A percentile compares a stretch with the other conserved stretches of the same genome.
These are phyloP conservation scores for Cladobotryum protrusum DNA, from an alignment of 2,329 filamentous ascomycete species.

Conservation along the genomic window DNA sequence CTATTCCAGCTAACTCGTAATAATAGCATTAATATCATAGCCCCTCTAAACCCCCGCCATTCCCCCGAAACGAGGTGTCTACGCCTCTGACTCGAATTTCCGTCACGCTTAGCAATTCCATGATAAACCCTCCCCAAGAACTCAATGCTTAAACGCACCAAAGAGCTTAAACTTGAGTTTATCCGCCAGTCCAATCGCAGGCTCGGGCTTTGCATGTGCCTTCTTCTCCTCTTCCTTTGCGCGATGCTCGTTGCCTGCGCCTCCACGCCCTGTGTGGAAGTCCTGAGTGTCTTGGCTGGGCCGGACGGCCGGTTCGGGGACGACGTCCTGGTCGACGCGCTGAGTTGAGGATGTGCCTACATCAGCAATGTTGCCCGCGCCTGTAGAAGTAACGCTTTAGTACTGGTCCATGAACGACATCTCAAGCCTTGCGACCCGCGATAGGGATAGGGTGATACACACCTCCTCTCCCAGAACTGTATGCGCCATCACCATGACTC, in stretches of 20 bases:
- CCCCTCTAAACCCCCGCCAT: too few species aligned
- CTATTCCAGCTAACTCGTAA: too few species aligned
- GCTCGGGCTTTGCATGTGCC: slow-evolving; percentile 15
- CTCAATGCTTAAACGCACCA: slow-evolving; percentile 41
- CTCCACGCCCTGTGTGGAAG: slow-evolving; percentile 55
- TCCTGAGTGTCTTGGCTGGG: slow-evolving; percentile 42
- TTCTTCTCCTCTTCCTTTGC: slow-evolving; percentile 25
- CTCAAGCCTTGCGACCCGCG: neutral
- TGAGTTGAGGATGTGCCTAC: slow-evolving; percentile 30
- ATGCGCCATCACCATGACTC: slow-evolving; percentile 52
- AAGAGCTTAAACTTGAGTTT: slow-evolving; percentile 53
- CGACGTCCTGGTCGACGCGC: slow-evolving; percentile 45
- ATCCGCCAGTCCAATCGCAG: slow-evolving; percentile 44
- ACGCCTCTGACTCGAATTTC: too few species aligned
- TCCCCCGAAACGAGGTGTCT: too few species aligned
- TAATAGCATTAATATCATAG: too few species aligned
- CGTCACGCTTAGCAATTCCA: neutral
- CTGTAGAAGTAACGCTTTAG: slow-evolving; percentile 25
- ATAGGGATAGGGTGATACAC: slow-evolving; percentile 16
- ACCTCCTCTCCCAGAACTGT: slow-evolving; percentile 55
- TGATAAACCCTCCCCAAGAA: neutral
- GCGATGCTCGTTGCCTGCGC: slow-evolving; percentile 50
- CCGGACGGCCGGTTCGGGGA: slow-evolving; percentile 48
- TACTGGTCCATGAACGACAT: neutral
- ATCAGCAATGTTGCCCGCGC: slow-evolving; percentile 54